Evolutionary conservation across 176 grass and related monocot species (phyloP).

Genomic region (Oryza punctata): DNA sequence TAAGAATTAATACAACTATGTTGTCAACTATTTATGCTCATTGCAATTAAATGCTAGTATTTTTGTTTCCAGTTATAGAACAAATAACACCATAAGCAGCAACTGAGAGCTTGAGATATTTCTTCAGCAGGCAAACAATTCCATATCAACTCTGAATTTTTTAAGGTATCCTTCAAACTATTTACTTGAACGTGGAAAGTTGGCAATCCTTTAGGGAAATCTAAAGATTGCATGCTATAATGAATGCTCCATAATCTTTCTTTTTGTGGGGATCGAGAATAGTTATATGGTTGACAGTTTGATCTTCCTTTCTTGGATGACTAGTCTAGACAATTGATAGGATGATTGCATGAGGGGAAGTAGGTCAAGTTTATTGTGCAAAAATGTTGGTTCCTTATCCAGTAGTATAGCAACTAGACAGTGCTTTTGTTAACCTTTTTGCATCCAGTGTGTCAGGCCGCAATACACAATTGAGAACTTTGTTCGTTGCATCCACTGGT

Average conservation of each 20-base stretch:
- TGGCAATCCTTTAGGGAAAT: not conserved
- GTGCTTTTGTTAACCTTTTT: not conserved
- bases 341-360: not conserved
- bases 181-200: not conserved
- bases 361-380: not conserved
- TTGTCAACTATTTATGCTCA: too few species aligned
- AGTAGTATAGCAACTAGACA: not conserved
- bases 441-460: not conserved
- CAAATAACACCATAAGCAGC: not conserved
- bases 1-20: too few species aligned
- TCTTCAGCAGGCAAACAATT: not conserved
- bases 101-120: not conserved
- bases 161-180: not conserved
- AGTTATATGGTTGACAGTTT: not conserved
- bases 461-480: not conserved
- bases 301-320: not conserved
- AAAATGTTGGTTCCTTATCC: not conserved
- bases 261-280: not conserved
- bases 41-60: not conserved
- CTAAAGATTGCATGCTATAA: not conserved
- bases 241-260: not conserved
- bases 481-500: not conserved
- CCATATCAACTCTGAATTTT: not conserved
- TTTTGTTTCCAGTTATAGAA: not conserved
- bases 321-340: not conserved